Conservation (phyloP, 208 protist species). For the Crithidia sp. region DNA sequence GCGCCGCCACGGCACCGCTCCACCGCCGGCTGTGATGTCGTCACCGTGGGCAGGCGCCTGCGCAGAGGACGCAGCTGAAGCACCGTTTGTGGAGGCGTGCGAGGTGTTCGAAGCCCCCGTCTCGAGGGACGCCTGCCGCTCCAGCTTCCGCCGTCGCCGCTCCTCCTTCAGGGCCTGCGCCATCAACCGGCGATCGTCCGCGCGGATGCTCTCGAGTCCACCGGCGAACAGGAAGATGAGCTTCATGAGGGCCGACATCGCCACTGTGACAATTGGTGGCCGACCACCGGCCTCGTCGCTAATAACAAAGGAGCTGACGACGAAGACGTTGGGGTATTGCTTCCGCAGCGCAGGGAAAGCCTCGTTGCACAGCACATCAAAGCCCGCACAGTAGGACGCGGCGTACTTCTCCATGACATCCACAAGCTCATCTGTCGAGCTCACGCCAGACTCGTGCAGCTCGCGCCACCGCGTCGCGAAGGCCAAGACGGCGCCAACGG, state of each 20-base stretch:
- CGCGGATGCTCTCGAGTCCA: slow-evolving; percentile 59
- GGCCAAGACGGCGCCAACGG: slow-evolving; percentile 37
- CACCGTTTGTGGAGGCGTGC: not conserved
- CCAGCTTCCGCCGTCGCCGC: not conserved
- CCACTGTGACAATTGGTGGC: slow-evolving; percentile 40
- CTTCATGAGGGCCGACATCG: slow-evolving; percentile 49
- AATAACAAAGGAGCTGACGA: slow-evolving; percentile 27
- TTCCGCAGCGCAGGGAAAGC: slow-evolving; percentile 39
- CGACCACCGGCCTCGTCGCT: slow-evolving; percentile 22
- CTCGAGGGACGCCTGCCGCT: not conserved
- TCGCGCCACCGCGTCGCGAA: slow-evolving; percentile 29
- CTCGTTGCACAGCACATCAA: slow-evolving; percentile 21
- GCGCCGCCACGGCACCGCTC: no score
- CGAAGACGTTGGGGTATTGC: slow-evolving; percentile 66
- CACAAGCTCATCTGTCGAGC: slow-evolving; percentile 15
- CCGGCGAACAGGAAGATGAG: slow-evolving; percentile 69
- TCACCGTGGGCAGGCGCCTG: no score
- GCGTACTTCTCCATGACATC: slow-evolving; percentile 35
- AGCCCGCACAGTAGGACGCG: slow-evolving; percentile 32
- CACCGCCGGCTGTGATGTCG: no score
- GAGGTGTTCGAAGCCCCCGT: not conserved
- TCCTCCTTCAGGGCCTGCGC: slow-evolving; percentile 19
- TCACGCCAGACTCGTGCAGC: slow-evolving; percentile 21
- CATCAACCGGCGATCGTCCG: slow-evolving; percentile 49
- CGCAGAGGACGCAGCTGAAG: not conserved